phyloP scores from a whole-genome alignment of 169 alveolate species.

The Cryptosporidium felis region DNA sequence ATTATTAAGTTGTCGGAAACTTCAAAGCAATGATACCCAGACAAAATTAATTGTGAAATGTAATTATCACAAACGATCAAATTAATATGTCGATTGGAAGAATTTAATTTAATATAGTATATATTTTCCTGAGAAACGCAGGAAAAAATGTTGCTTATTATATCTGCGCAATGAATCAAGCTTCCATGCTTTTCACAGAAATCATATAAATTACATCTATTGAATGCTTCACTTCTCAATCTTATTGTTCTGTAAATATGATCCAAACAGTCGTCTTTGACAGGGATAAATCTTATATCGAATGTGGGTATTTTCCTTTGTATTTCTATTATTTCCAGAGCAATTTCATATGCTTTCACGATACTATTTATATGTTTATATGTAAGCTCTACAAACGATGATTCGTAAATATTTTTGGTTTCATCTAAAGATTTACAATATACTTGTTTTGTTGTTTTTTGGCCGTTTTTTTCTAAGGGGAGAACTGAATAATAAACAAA shows the following conservation, averaged over 20 bases:
- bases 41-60: not conserved
- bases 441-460: too few species aligned
- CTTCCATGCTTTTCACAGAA: conserved; percentile 51
- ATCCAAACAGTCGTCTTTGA: conserved; percentile 34
- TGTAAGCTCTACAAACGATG: conserved; percentile 3
- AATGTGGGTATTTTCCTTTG: conserved; percentile 49
- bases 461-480: not conserved
- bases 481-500: conserved; percentile 47
- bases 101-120: not conserved
- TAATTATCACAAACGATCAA: not conserved
- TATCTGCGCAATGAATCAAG: conserved; percentile 18
- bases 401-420: not conserved
- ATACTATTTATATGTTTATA: conserved; percentile 32
- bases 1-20: not conserved
- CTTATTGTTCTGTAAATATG: conserved; percentile 44
- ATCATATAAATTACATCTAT: conserved; percentile 6
- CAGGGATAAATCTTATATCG: conserved; percentile 62
- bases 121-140: conserved; percentile 12
- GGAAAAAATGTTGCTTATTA: conserved; percentile 24
- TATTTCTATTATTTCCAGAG: conserved; percentile 46
- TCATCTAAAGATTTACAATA: not conserved
- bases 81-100: not conserved
- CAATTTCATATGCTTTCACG: conserved; percentile 69
- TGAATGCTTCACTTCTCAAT: not conserved
- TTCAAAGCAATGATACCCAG: conserved; percentile 6